Conservation (phyloP, 805 yeast species). For the Saccharomycopsis capsularis region DNA sequence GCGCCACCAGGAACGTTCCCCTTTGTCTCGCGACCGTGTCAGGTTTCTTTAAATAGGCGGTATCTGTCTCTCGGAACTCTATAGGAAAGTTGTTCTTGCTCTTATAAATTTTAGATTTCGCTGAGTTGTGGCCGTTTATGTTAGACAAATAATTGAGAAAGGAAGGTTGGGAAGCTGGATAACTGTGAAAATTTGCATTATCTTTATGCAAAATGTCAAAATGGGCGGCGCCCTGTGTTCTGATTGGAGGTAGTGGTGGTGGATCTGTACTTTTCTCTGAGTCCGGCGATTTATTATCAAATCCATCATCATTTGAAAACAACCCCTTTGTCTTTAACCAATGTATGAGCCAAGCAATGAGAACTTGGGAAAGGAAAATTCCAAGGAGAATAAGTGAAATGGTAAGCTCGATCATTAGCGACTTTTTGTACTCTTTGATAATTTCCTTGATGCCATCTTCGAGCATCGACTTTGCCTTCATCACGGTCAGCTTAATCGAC, state of each 20-base stretch:
- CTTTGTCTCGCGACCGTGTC: too few relatives aligned
- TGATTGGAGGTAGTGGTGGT: background rate
- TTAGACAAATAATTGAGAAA: too few relatives aligned
- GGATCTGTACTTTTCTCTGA: background rate
- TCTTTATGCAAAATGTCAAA: too few relatives aligned
- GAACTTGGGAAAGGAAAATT: conserved; percentile 42
- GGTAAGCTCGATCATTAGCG: conserved; percentile 39
- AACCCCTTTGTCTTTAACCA: conserved; percentile 1
- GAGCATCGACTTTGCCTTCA: conserved; percentile 23
- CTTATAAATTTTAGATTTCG: too few relatives aligned
- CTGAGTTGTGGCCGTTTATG: background rate
- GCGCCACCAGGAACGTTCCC: too few relatives aligned
- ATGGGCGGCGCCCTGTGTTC: too few relatives aligned
- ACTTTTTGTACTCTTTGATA: conserved; percentile 30
- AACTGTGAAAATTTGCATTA: too few relatives aligned
- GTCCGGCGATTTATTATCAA: background rate
- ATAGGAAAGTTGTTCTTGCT: too few relatives aligned
- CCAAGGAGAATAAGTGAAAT: conserved; percentile 39
- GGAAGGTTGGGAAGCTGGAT: background rate
- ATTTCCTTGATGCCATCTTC: conserved; percentile 26
- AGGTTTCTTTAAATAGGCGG: background rate
- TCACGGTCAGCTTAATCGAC: conserved; percentile 12
- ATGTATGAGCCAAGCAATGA: conserved; percentile 30
- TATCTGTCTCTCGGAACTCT: too few relatives aligned
- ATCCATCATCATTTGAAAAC: conserved; percentile 1